phyloP scores from a whole-genome alignment of 2,329 filamentous ascomycete species.

The Torrubiella hemipterigena region DNA sequence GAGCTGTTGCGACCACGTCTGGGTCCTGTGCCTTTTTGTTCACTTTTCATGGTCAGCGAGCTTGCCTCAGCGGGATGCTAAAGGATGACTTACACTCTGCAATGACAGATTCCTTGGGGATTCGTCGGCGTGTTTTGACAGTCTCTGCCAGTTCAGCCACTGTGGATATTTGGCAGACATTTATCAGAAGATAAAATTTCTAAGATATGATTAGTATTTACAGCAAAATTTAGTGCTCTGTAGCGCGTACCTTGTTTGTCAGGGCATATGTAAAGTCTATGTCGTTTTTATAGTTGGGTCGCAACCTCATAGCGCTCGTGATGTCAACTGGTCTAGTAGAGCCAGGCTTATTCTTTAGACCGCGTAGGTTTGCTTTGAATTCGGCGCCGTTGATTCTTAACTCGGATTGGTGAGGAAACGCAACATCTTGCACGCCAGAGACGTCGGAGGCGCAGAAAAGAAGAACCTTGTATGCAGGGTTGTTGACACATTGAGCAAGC shows the following conservation, averaged over 20 bases:
- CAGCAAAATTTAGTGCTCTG: conserved; percentile 8
- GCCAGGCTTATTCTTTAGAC: conserved; percentile 90
- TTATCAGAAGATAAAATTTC: conserved; percentile 63
- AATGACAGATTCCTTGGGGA: conserved; percentile 72
- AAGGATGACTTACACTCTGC: conserved; percentile 56
- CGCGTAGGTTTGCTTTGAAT: conserved; percentile 84
- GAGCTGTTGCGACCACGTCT: conserved; percentile 81
- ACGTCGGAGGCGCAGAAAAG: conserved; percentile 68
- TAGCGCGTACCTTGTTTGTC: conserved; percentile 61
- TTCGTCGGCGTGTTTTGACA: conserved; percentile 56
- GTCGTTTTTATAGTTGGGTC: conserved; percentile 60
- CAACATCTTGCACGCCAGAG: conserved; percentile 57
- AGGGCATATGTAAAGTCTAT: conserved; percentile 85
- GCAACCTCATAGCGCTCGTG: conserved; percentile 61
- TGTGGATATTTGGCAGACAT: conserved; percentile 62
- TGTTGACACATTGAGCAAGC: conserved; percentile 42
- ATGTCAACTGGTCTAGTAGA: conserved; percentile 91
- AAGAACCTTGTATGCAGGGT: conserved; percentile 60
- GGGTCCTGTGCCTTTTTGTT: conserved; percentile 70
- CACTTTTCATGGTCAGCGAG: conserved; percentile 39
- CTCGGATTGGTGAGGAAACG: conserved; percentile 88
- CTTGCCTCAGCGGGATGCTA: neutral
- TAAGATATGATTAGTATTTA: conserved; percentile 18
- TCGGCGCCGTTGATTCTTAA: conserved; percentile 82
- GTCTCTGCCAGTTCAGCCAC: conserved; percentile 59